These are phyloP conservation scores for Cucurbita ficifolia DNA, from an alignment of 306 rosid genomes.

Conservation along the genomic window DNA sequence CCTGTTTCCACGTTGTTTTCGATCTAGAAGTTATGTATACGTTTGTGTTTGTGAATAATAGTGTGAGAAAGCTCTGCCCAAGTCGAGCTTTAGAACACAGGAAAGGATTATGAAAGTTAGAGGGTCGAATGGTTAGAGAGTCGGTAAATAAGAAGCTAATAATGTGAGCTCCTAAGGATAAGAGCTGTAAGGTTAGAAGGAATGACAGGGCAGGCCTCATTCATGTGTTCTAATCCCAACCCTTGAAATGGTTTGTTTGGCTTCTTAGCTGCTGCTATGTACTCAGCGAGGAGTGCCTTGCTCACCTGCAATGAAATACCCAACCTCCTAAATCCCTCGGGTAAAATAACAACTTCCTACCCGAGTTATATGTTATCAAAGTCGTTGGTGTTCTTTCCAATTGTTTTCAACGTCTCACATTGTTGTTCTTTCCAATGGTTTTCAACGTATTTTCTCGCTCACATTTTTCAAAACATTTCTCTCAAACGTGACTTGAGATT, in stretches of 20 bases:
- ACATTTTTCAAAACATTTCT: too few species aligned
- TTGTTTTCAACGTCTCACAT: too few species aligned
- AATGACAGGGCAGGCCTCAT: constrained; percentile 44
- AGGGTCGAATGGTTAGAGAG: neutral
- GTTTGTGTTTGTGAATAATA: neutral
- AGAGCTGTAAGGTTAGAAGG: constrained; percentile 55
- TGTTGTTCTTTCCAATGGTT: too few species aligned
- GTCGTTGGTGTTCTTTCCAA: too few species aligned
- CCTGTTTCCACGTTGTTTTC: neutral
- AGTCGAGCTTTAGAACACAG: constrained; percentile 55
- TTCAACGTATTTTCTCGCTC: too few species aligned
- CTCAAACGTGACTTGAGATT: too few species aligned
- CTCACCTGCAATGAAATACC: constrained; percentile 45
- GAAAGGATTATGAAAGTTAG: constrained; percentile 9
- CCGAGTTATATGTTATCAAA: too few species aligned
- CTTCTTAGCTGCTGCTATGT: constrained; percentile 36
- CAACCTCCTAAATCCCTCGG: neutral
- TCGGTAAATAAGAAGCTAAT: neutral
- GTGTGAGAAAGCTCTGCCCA: constrained; percentile 72
- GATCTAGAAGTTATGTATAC: neutral
- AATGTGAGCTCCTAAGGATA: constrained; percentile 22
- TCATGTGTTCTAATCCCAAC: constrained; percentile 86
- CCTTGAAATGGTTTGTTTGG: constrained; percentile 56
- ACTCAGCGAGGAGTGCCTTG: constrained; percentile 77
- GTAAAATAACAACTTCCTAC: neutral